These are phyloP conservation scores for Mortierella sp. DNA, from an alignment of 371 early-diverging fungal genomes.

Conservation along the genomic window DNA sequence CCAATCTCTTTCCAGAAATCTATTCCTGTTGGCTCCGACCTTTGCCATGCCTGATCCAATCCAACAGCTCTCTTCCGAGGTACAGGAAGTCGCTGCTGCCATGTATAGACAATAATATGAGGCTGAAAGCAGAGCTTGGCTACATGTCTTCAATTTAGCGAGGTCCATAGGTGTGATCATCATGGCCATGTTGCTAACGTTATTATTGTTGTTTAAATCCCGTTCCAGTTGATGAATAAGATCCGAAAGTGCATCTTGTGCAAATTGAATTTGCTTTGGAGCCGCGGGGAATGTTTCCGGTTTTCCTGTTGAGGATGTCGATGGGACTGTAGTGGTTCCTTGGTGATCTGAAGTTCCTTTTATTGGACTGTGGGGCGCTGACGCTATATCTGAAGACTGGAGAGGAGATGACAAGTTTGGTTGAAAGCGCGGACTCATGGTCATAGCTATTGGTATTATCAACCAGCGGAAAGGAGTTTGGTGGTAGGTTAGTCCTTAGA, in stretches of 20 bases:
- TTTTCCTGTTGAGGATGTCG: not conserved
- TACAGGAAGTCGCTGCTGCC: slow-evolving; percentile 14
- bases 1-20: slow-evolving; percentile 28
- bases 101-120: slow-evolving; percentile 19
- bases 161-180: slow-evolving; percentile 14
- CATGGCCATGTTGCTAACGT: not conserved
- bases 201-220: not conserved
- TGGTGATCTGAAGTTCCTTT: not conserved
- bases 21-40: not conserved
- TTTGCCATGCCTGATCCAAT: slow-evolving; percentile 15
- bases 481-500: too few species aligned
- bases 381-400: not conserved
- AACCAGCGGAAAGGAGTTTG: not conserved
- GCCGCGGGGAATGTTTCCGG: not conserved
- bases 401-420: not conserved
- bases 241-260: slow-evolving; percentile 19
- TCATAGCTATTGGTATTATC: not conserved
- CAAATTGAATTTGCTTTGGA: slow-evolving; percentile 13
- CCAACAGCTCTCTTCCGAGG: slow-evolving; percentile 32
- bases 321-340: not conserved
- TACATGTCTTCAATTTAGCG: slow-evolving; percentile 8
- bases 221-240: slow-evolving; percentile 15
- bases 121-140: slow-evolving; percentile 21
- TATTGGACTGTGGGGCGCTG: not conserved
- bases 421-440: slow-evolving; percentile 16